Conservation (phyloP, 1,284 basidiomycete species). For the Kwoniella shivajii region DNA sequence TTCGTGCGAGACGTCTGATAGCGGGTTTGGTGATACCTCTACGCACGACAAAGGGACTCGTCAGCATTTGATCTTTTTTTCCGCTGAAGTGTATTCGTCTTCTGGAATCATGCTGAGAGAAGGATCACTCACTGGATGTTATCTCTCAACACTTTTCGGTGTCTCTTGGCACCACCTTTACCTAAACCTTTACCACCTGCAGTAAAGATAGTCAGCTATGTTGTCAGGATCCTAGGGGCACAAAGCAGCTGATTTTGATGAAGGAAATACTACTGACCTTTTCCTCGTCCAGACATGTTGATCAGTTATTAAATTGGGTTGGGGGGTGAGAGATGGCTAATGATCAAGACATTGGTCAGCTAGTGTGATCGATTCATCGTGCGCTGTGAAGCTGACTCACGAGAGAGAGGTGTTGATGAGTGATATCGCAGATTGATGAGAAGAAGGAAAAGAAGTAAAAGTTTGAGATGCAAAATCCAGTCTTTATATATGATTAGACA, state of each 20-base stretch:
- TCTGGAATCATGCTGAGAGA: no score
- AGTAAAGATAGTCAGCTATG: background rate
- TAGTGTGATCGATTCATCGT: background rate
- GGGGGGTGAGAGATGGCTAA: background rate
- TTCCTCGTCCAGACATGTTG: slow-evolving; percentile 76
- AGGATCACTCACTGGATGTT: slow-evolving; percentile 71
- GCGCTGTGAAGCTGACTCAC: background rate
- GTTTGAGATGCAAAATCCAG: background rate
- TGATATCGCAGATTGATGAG: background rate
- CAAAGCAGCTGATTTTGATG: no score
- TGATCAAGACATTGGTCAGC: background rate
- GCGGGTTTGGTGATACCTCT: slow-evolving; percentile 79
- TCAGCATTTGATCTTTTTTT: background rate
- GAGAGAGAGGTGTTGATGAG: background rate
- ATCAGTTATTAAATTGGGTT: slow-evolving; percentile 15
- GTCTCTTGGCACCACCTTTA: slow-evolving; percentile 84
- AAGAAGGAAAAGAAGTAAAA: background rate
- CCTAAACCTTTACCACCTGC: slow-evolving; percentile 63
- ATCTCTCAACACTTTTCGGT: slow-evolving; percentile 77
- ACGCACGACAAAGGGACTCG: background rate
- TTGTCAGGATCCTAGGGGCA: background rate
- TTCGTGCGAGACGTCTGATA: slow-evolving; percentile 87
- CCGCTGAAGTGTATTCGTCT: background rate
- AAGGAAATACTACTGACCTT: slow-evolving; percentile 41
- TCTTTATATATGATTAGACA: background rate